Evolutionary conservation across 2,329 filamentous ascomycete species (phyloP), one percentile per base, ranked within the genome.

Genomic region (Albifimbria verrucaria): DNA sequence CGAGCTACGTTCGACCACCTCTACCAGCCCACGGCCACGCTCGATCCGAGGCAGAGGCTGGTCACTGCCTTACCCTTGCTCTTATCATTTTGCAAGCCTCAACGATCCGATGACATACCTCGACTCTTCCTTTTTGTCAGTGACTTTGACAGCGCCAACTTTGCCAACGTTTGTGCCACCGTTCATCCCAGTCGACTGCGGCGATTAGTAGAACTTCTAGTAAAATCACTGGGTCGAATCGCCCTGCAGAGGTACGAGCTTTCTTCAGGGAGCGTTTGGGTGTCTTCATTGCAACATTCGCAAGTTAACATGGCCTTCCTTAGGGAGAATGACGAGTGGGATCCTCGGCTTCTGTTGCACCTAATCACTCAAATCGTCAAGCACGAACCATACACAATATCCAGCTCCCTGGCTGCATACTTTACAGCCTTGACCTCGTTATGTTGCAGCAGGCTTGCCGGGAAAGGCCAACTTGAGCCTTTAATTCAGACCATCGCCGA

Each of bases 1-100:
- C 80, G 88, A 57, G 67, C 69, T 49, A 70, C 80, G 41, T 90
- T 90, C 73, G 88, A 92, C 68, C 64, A 72, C 9, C 65, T 81
- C 28, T 86, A 88, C 61, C 63, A 62, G 55, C 70, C 72, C 51
- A 56, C 60, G 12, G 57, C 54, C 17, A 49, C 64, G n/a, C 59
- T 63, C 52, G 69, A 72, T 53, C 57, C 62, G 5, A 55, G 59
- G 2, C 67, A 74, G 57, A 72, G 70, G 53, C 62, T 74, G 18
- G 65, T 68, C 6, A 59, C 63, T 39, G 78, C 76, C 46, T 68
- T 80, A 26, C 74, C 72, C 26, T 68, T 85, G 9, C 65, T 85
- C 23, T 65, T 81, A 21, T 70, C 74, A 12, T 75, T 81, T 57
- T 83, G 81, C 66, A 74, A 76, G 26, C 62, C 71, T 9, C 65